Conservation (phyloP, 495 filamentous ascomycete species). For the Clohesyomyces aquaticus region DNA sequence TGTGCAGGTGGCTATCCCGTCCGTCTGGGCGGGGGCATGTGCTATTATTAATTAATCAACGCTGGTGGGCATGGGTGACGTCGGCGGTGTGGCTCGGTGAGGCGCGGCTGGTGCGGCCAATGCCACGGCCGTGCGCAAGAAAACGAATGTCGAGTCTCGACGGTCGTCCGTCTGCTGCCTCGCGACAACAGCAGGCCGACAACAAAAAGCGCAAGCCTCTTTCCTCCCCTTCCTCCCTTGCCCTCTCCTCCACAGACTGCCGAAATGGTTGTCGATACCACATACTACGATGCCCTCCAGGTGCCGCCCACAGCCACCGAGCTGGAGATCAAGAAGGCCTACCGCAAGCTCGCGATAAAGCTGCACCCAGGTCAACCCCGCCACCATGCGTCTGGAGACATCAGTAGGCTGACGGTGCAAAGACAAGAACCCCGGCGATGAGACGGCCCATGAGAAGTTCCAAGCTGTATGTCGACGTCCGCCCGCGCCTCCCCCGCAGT, state of each 20-base stretch:
- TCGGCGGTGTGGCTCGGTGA: slow-evolving; percentile 17
- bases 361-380: slow-evolving; percentile 64
- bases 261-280: slow-evolving; percentile 50
- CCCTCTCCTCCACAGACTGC: neutral
- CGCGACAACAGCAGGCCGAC: slow-evolving; percentile 2
- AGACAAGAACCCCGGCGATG: slow-evolving; percentile 99
- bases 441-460: slow-evolving; percentile 89
- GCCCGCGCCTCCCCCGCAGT: neutral
- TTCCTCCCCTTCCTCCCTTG: neutral
- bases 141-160: slow-evolving; percentile 2
- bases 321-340: slow-evolving; percentile 99
- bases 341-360: slow-evolving; percentile 88
- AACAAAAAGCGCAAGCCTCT: slow-evolving; percentile 11
- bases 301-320: slow-evolving; percentile 88
- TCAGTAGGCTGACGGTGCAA: slow-evolving; percentile 11
- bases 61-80: slow-evolving; percentile 15
- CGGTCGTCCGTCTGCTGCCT: slow-evolving; percentile 17
- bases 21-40: no score
- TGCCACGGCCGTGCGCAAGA: neutral
- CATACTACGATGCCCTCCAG: slow-evolving; percentile 80
- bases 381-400: neutral
- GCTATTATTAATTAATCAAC: no score
- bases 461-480: slow-evolving; percentile 63
- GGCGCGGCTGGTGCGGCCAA: slow-evolving; percentile 1
- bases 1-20: no score